A percentile compares a stretch with the other conserved stretches of the same genome.
phyloP scores from a whole-genome alignment of 768 basidiomycete species.

The Termitomyces sp. region DNA sequence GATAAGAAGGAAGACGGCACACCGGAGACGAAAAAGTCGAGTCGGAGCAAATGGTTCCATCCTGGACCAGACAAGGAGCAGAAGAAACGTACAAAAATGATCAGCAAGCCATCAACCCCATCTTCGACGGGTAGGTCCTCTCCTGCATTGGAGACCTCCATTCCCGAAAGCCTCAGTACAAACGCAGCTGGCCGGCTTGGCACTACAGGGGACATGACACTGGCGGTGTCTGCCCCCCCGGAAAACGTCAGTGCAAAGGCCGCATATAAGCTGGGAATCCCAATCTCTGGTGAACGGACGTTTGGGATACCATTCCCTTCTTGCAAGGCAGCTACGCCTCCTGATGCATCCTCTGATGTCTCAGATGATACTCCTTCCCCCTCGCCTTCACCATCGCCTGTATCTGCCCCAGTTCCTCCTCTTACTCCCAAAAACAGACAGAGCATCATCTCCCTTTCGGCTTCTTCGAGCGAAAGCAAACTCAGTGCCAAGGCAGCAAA shows the following conservation, averaged over 20 bases:
- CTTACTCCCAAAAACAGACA: background rate
- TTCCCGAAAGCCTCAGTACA: conserved; percentile 18
- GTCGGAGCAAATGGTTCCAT: conserved; percentile 25
- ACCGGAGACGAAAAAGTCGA: conserved; percentile 24
- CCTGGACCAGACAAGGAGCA: conserved; percentile 32
- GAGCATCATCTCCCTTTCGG: background rate
- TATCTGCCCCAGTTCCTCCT: background rate
- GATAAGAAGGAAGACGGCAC: conserved; percentile 16
- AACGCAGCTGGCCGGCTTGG: conserved; percentile 23
- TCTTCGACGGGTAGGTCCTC: conserved; percentile 18
- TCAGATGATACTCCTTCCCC: background rate
- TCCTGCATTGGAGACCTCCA: conserved; percentile 9
- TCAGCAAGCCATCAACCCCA: conserved; percentile 7
- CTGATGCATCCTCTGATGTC: background rate
- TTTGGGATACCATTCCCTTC: background rate
- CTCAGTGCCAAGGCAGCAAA: conserved; percentile 36
- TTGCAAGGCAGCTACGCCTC: background rate
- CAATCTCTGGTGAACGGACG: conserved; percentile 5
- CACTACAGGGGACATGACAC: conserved; percentile 17
- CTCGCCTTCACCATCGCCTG: background rate
- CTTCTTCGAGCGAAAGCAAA: conserved; percentile 6
- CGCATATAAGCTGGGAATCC: conserved; percentile 31
- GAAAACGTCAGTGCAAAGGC: conserved; percentile 28
- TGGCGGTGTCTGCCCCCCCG: conserved; percentile 15
- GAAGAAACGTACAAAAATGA: conserved; percentile 20